Evolutionary conservation across 257 asterid species (phyloP), one percentile per base, ranked within the genome.

Genomic region (Gentiana straminea): DNA sequence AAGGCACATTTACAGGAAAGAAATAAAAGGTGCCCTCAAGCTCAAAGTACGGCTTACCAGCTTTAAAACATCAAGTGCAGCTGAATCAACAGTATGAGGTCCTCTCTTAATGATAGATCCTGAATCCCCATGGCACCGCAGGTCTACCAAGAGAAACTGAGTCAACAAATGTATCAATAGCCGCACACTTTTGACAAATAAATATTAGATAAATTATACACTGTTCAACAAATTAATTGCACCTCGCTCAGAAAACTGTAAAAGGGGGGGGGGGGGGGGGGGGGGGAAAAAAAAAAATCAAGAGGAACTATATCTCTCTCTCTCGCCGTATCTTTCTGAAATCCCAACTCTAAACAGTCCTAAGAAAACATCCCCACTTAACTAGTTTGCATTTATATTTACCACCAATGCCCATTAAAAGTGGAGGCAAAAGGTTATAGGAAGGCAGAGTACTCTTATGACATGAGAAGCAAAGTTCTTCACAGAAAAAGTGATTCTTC

Each of bases 61-160:
- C 75, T 91, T 91, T 75, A 91, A 73, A 75, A 91, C 95, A 69
- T 91, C 98, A 69, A 79, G 84, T 35, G 98, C 97, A 75, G 98
- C 97, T 58, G 95, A 80, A 44, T 88, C 82, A 68, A 87, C 94
- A 59, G 90, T 76, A 71, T 91, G 89, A 39, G 95, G 84, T 8
- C 93, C 95, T 74, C 74, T 78, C 80, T 85, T 84, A 72, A 67
- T 83, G 60, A 83, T 67, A 49, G 93, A 75, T 70, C 97, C 80
- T 45, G 98, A 91, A 73, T 87, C 98, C 65, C 98, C 98, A 69
- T 91, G 98, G 63, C 98, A 91, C 35, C 98, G 92, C 78, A 91
- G 76, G 89, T 91, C 97, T 57, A 91, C 90, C 62, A 91, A 84
- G 80, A 91, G 88, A 84, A 91, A 91, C 98, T 91, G 92, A 55